Percentiles rank a stretch among this genome's conserved stretches.
These are phyloP conservation scores for Pythium insidiosum DNA, from an alignment of 352 stramenopile genomes.

Conservation along the genomic window DNA sequence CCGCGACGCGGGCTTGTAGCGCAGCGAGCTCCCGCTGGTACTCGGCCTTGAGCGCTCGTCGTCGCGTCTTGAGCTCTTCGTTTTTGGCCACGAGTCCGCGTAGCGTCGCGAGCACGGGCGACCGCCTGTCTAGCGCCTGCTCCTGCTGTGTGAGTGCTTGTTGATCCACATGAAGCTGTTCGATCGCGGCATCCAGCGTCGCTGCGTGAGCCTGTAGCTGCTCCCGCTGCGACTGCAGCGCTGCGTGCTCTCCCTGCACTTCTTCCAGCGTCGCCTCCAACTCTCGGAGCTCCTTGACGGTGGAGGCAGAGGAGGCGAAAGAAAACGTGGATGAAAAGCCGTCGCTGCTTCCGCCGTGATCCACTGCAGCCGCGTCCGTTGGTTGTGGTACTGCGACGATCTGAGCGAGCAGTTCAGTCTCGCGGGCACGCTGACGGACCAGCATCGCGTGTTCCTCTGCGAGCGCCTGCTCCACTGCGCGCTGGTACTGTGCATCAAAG, in stretches of 20 bases:
- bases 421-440: constrained; percentile 28
- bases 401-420: constrained; percentile 39
- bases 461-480: constrained; percentile 35
- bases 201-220: constrained; percentile 15
- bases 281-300: constrained; percentile 22
- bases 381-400: constrained; percentile 30
- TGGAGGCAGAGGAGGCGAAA: no score
- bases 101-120: constrained; percentile 26
- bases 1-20: constrained; percentile 27
- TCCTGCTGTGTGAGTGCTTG: constrained; percentile 25
- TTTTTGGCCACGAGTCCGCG: constrained; percentile 34
- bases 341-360: no score
- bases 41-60: constrained; percentile 30
- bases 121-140: constrained; percentile 14
- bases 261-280: constrained; percentile 34
- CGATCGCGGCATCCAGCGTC: constrained; percentile 22
- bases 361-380: no score
- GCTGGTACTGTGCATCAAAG: constrained; percentile 66
- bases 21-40: constrained; percentile 34
- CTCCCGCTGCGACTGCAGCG: constrained; percentile 23
- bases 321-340: no score
- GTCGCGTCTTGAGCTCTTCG: constrained; percentile 43
- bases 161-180: constrained; percentile 29
- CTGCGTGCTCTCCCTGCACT: constrained; percentile 36
- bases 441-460: constrained; percentile 37